phyloP scores from a whole-genome alignment of 129 eudicot genomes.

The Flaveria sonorensis region DNA sequence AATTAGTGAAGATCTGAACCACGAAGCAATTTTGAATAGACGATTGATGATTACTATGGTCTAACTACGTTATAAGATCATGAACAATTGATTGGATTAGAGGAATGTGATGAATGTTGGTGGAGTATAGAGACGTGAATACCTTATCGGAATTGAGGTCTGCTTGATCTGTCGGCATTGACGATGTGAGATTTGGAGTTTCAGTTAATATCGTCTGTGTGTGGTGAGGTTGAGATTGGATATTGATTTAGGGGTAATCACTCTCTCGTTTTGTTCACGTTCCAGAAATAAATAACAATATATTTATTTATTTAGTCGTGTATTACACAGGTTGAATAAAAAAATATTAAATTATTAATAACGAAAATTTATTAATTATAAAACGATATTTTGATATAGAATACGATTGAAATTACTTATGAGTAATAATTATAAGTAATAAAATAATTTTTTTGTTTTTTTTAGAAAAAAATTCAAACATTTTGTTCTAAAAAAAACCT shows the following conservation, averaged over 20 bases:
- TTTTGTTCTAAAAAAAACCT: too few relatives aligned
- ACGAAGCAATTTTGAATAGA: neutral
- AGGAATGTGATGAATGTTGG: neutral
- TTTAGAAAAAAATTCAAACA: too few relatives aligned
- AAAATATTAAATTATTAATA: too few relatives aligned
- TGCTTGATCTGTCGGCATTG: conserved; percentile 63
- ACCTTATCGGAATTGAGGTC: conserved; percentile 74
- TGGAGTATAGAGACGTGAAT: neutral
- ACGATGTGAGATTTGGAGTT: conserved; percentile 10
- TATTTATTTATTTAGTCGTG: too few relatives aligned
- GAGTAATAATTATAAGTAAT: too few relatives aligned
- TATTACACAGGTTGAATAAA: too few relatives aligned
- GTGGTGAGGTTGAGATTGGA: conserved; percentile 30
- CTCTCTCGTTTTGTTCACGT: conserved; percentile 27
- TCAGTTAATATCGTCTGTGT: conserved; percentile 13
- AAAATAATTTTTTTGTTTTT: too few relatives aligned
- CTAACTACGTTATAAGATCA: conserved; percentile 5
- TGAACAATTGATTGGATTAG: conserved; percentile 6
- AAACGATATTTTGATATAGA: too few relatives aligned
- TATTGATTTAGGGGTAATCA: conserved; percentile 24
- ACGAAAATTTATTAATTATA: too few relatives aligned
- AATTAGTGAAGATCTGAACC: conserved; percentile 22
- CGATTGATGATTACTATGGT: neutral
- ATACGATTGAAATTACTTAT: too few relatives aligned
- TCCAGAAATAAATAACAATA: neutral